Conservation (phyloP, 116 monocot species). For the Cymodocea nodosa region DNA sequence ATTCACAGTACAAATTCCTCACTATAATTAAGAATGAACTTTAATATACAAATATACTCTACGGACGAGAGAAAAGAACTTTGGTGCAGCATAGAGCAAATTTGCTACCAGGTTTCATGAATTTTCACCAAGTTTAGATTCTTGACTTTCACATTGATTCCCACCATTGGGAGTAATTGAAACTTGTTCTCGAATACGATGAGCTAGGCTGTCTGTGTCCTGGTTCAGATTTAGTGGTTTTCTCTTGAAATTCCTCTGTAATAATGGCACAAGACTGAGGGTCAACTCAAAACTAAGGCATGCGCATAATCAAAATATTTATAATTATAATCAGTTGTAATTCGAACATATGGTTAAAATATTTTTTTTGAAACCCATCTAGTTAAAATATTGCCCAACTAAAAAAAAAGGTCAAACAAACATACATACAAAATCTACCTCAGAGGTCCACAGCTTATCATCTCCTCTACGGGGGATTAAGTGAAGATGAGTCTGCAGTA, state of each 20-base stretch:
- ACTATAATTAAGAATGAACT: not conserved
- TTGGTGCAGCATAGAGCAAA: not conserved
- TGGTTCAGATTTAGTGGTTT: constrained; percentile 29
- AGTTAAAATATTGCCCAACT: too few species aligned
- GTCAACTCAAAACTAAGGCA: not conserved
- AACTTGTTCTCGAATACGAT: constrained; percentile 29
- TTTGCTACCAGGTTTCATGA: not conserved
- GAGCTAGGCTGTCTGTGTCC: constrained; percentile 34
- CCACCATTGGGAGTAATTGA: constrained; percentile 5
- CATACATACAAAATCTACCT: constrained; percentile 28
- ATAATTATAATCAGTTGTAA: not conserved
- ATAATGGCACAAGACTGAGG: not conserved
- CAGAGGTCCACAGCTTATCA: constrained; percentile 70
- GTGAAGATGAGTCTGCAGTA: constrained; percentile 85
- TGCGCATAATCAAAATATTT: not conserved
- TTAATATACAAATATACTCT: not conserved
- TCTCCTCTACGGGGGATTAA: constrained; percentile 83
- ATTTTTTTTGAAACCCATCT: not conserved
- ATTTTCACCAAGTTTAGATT: constrained; percentile 8
- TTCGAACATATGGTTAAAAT: not conserved
- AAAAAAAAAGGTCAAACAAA: too few species aligned
- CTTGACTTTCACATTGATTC: constrained; percentile 10
- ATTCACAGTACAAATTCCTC: not conserved
- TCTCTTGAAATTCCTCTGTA: constrained; percentile 38
- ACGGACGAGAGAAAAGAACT: not conserved